A percentile compares a stretch with the other conserved stretches of the same genome.
phyloP scores from a whole-genome alignment of 192 early-diverging fungal species.

The Phycomyces nitens region DNA sequence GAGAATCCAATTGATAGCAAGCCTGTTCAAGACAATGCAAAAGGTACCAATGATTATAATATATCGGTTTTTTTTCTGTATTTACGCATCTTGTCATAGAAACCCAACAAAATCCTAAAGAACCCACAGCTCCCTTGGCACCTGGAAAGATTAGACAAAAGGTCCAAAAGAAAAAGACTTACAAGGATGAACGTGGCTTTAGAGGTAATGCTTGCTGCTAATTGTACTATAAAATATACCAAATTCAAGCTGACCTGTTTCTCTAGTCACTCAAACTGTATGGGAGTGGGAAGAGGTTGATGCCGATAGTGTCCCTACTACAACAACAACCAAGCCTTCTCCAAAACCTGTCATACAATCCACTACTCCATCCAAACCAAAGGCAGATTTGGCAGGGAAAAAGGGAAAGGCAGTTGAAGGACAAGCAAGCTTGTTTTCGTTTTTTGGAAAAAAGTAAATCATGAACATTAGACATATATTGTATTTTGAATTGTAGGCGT shows the following conservation, averaged over 20 bases:
- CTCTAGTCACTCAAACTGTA: background rate
- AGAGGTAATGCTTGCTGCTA: too few species aligned
- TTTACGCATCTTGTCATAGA: background rate
- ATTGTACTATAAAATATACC: too few species aligned
- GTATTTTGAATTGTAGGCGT: too few species aligned
- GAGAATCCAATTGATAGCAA: background rate
- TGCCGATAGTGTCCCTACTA: background rate
- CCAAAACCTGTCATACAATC: background rate
- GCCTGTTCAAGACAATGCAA: background rate
- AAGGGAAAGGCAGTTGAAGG: background rate
- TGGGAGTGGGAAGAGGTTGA: conserved; percentile 1
- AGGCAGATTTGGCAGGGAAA: background rate
- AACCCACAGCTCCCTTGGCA: background rate
- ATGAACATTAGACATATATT: too few species aligned
- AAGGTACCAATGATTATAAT: background rate
- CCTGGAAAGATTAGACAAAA: background rate
- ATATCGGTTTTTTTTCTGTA: too few species aligned
- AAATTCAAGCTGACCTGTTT: background rate
- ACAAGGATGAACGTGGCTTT: background rate
- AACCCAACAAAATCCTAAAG: background rate
- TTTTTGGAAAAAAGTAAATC: conserved; percentile 4
- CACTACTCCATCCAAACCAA: background rate
- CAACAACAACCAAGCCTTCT: background rate
- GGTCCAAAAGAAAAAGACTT: background rate
- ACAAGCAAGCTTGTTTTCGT: background rate